These are phyloP conservation scores for Penicillium sp. DNA, from an alignment of 2,329 filamentous ascomycete genomes.

Conservation along the genomic window DNA sequence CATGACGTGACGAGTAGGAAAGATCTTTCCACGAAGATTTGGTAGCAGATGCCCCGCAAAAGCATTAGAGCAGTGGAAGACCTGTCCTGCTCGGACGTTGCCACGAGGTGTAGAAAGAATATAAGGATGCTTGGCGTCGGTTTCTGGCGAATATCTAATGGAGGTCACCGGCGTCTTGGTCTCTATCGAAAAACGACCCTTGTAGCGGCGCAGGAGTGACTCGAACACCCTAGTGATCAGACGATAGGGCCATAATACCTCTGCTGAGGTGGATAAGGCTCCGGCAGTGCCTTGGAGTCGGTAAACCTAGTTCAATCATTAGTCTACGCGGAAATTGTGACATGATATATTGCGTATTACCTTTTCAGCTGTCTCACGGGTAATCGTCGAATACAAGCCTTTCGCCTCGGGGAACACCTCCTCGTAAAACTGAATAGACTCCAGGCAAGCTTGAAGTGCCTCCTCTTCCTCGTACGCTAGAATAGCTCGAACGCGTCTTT, in stretches of 20 bases:
- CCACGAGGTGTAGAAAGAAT: slow-evolving; percentile 52
- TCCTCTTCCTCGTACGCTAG: slow-evolving; percentile 22
- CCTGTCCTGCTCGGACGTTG: slow-evolving; percentile 48
- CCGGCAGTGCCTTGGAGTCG: too few relatives aligned
- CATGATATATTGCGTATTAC: too few relatives aligned
- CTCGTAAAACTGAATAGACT: slow-evolving; percentile 56
- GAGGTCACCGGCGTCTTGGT: slow-evolving; percentile 23
- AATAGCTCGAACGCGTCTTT: neutral
- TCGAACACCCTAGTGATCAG: slow-evolving; percentile 23
- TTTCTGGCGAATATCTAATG: slow-evolving; percentile 7
- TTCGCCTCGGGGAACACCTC: slow-evolving; percentile 24
- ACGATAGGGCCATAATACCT: slow-evolving; percentile 29
- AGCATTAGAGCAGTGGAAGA: slow-evolving; percentile 48
- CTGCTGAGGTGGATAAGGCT: too few relatives aligned
- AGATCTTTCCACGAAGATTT: slow-evolving; percentile 37
- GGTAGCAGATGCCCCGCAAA: slow-evolving; percentile 45
- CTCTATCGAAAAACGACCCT: slow-evolving; percentile 22
- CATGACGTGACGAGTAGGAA: slow-evolving; percentile 41
- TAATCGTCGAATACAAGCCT: neutral
- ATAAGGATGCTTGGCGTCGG: slow-evolving; percentile 30
- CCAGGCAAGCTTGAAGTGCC: slow-evolving; percentile 25
- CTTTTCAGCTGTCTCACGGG: neutral
- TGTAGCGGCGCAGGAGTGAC: slow-evolving; percentile 16
- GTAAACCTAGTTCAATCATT: too few relatives aligned
- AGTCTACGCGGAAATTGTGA: too few relatives aligned